phyloP scores from a whole-genome alignment of 2,329 filamentous ascomycete genomes.

The Penicillium rolfsii region DNA sequence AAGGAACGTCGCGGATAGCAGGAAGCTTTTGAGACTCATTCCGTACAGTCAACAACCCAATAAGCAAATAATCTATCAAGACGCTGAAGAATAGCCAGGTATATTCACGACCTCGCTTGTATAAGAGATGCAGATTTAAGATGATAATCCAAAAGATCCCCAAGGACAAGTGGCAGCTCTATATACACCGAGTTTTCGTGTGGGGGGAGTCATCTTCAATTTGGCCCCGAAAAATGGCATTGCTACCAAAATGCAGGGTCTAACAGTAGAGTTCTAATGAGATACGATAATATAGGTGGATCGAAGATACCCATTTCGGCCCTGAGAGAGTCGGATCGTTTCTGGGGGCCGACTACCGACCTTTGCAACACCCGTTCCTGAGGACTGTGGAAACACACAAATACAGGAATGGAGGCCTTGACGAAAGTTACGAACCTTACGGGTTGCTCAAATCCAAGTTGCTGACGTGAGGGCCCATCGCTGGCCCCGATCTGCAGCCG shows the following conservation, averaged over 20 bases:
- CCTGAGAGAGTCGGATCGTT: neutral
- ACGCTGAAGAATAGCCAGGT: neutral
- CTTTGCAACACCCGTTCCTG: neutral
- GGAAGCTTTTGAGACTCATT: neutral
- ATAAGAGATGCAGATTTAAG: neutral
- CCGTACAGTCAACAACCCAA: neutral
- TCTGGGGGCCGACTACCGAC: neutral
- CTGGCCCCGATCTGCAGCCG: neutral
- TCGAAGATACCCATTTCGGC: neutral
- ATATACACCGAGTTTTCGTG: neutral
- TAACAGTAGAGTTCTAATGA: neutral
- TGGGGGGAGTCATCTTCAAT: neutral
- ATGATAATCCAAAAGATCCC: neutral
- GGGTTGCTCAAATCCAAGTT: neutral
- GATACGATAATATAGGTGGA: neutral
- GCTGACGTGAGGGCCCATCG: neutral
- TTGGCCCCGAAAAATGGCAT: neutral
- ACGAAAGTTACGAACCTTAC: neutral
- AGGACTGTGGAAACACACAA: neutral
- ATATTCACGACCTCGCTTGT: conserved; percentile 1
- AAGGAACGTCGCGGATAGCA: neutral
- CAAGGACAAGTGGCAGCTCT: neutral
- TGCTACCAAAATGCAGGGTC: neutral
- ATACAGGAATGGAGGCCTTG: neutral
- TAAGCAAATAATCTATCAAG: neutral